Percentiles rank a stretch among this genome's conserved stretches.
Evolutionary conservation across 2,329 filamentous ascomycete species (phyloP).

Genomic region (Aspergillus sp.): DNA sequence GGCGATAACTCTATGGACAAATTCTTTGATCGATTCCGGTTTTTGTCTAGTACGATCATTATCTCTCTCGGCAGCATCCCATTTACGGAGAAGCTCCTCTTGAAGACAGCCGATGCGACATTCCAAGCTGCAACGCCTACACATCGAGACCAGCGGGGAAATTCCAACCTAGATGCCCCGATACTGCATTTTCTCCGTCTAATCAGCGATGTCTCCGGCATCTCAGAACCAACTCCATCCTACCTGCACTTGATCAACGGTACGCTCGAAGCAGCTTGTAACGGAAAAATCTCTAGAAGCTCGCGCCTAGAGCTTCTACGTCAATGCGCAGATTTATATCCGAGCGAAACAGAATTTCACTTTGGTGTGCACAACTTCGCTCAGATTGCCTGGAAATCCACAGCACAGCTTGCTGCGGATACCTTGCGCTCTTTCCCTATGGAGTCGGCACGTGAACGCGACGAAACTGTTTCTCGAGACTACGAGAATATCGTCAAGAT

Average conservation of each 20-base stretch:
- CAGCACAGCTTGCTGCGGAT: constrained; percentile 24
- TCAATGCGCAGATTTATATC: constrained; percentile 27
- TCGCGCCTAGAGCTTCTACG: constrained; percentile 32
- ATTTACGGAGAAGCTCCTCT: constrained; percentile 44
- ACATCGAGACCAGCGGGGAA: constrained; percentile 19
- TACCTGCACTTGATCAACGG: constrained; percentile 23
- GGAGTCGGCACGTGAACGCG: constrained; percentile 37
- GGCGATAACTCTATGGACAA: constrained; percentile 19
- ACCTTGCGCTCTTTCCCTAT: constrained; percentile 34
- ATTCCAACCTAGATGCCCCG: constrained; percentile 26
- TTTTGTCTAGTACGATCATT: constrained; percentile 45
- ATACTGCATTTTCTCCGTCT: constrained; percentile 33
- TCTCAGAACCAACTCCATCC: constrained; percentile 13
- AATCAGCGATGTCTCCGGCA: constrained; percentile 17
- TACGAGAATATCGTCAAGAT: constrained; percentile 63
- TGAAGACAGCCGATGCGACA: constrained; percentile 48
- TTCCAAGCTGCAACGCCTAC: constrained; percentile 40
- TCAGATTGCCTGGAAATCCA: constrained; percentile 28
- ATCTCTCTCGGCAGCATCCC: constrained; percentile 42
- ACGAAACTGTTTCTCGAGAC: constrained; percentile 52
- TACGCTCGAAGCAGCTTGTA: constrained; percentile 27
- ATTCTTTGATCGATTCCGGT: constrained; percentile 44
- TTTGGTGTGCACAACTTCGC: constrained; percentile 7
- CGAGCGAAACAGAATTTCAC: constrained; percentile 8
- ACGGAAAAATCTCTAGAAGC: constrained; percentile 25